Base-by-base conservation (phyloP, 108 stramenopile species). In the Nitzschia sp. region DNA sequence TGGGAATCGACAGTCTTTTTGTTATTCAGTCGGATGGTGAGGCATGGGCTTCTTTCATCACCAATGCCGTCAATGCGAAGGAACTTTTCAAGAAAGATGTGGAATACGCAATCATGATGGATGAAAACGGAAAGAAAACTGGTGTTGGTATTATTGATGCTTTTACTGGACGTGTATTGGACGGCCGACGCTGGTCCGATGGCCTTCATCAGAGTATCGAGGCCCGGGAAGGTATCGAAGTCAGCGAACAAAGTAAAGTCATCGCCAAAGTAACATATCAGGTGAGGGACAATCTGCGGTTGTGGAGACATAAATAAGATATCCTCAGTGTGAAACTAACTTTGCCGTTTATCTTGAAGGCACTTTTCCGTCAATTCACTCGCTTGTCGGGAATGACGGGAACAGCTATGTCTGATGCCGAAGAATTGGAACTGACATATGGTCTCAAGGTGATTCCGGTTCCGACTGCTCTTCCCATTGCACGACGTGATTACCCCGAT, bases 241-340 rank as follows among this genome's bases (percentile, higher is more conserved):
- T 95, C 38, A 89, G 85, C 66, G 80, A 94, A 63, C 84, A 92
- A 69, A 91, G 89, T 59, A 79, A 93, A 79, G 96, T 97, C 17
- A 96, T 96, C 71, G 97, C 97, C 48, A 96, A 94, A 68, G 94
- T 98, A 0, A 98, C 97, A 2, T 98, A 97, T 73, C 97, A 98
- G 85, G 88, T 85, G 58, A 65, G 60, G 32, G 47, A 28, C 53
- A 26, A 57, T 8, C 3, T n/a, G 6, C 17, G n/a, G n/a, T n/a
- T n/a, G n/a, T n/a, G n/a, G n/a, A n/a, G n/a, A n/a, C n/a, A n/a
- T n/a, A 15, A 44, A 44, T 15, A 9, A 9, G 41, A 13, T 44
- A 15, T 9, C 41, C 15, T 44, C 15, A 44, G 9, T 44, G 41
- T 13, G 15, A 15, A 44, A 13, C 15, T 15, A 9, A 44, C n/a